Base-by-base conservation (phyloP, 768 basidiomycete species). In the Xerocomellus intermedius region DNA sequence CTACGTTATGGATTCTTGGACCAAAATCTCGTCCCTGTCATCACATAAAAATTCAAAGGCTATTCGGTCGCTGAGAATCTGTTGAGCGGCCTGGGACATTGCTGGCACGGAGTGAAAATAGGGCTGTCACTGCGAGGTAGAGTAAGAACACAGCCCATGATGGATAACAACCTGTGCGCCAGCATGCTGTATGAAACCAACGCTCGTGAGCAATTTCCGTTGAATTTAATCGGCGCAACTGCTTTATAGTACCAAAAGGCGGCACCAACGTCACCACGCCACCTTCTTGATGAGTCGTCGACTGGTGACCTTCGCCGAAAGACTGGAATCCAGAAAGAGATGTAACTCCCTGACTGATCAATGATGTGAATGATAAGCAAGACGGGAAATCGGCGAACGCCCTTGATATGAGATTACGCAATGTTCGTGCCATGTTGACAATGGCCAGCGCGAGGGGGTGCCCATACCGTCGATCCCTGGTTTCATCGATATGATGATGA, bases 191-290 rank as follows among this genome's bases (percentile, higher is more conserved):
- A 54, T 43, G 58, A 56, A 67, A 48, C 57, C 53, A 58, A 33
- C 24, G 47, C 13, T 51, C 30, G 38, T 32, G 48, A 52, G 54
- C 60, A 66, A 67, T 67, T 59, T 67, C 67, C 67, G 65, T 54
- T 24, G 42, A 38, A 63, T 60, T 58, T 47, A 54, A 56, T 60
- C 64, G 64, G 61, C 63, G 66, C 55, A 60, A 60, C 32, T 39
- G 48, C 24, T 41, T 51, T 55, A 56, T 50, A 26, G 26, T 26
- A 55, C 35, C 46, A 38, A 52, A 56, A 49, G 35, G 44, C 42
- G 39, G 48, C 30, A 36, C 35, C 39, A 54, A 61, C 50, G 54
- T 57, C 54, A 61, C 56, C 21, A 12, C 24, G 44, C 46, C 52
- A 52, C 48, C 38, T 48, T 57, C 51, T 38, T 51, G 30, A 55